These are phyloP conservation scores for Naumovozyma baii DNA, from an alignment of 805 yeast species.

Conservation along the genomic window DNA sequence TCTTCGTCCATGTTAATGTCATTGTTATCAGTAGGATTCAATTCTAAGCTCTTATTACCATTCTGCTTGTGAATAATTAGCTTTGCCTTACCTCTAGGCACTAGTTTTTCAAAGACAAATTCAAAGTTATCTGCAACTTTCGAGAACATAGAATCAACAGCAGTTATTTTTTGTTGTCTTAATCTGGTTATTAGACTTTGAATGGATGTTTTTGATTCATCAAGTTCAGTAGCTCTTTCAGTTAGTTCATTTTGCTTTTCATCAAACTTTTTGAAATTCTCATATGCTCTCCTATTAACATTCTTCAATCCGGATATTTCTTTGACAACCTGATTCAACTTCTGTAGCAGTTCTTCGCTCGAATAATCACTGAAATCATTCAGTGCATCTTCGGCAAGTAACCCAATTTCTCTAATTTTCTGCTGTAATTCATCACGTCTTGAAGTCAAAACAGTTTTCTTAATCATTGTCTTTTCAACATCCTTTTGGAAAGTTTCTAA, in stretches of 20 bases:
- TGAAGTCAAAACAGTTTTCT: conserved; percentile 45
- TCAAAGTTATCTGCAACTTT: conserved; percentile 67
- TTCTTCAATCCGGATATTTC: conserved; percentile 57
- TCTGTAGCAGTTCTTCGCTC: conserved; percentile 44
- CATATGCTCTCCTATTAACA: conserved; percentile 83
- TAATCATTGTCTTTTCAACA: conserved; percentile 57
- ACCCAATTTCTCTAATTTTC: conserved; percentile 77
- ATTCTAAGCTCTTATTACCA: conserved; percentile 9
- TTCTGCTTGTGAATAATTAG: conserved; percentile 47
- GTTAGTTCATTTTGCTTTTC: conserved; percentile 61
- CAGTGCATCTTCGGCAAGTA: conserved; percentile 78
- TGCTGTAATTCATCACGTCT: conserved; percentile 65
- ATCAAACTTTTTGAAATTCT: conserved; percentile 66
- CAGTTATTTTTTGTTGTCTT: conserved; percentile 71
- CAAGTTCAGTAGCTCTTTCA: conserved; percentile 58
- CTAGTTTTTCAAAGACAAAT: conserved; percentile 67
- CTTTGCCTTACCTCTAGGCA: conserved; percentile 73
- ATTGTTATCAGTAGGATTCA: conserved; percentile 12
- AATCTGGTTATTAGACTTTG: conserved; percentile 59
- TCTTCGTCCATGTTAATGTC: conserved; percentile 14
- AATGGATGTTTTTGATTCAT: conserved; percentile 60
- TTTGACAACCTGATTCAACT: conserved; percentile 46
- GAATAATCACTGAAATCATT: conserved; percentile 35
- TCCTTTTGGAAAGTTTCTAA: conserved; percentile 52
- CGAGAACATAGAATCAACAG: conserved; percentile 67